Evolutionary conservation across 164 flowering plant species (phyloP).

Genomic region (Annona cherimola): DNA sequence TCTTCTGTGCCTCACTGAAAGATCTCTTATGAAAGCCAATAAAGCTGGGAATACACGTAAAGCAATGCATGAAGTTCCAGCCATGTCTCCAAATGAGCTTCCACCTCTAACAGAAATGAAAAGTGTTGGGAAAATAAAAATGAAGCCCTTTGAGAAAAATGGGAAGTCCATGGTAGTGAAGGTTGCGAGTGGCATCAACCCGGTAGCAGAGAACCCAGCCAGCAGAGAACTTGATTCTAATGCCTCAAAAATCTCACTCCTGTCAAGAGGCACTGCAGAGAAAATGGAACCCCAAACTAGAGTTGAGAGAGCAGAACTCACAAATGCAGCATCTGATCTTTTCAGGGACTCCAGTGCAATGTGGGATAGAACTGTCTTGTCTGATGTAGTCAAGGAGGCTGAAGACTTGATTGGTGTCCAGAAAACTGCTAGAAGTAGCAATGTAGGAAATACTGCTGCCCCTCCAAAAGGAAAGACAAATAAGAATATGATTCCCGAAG

Average conservation of each 20-base stretch:
- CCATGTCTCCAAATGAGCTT: constrained; percentile 14
- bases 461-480: constrained; percentile 22
- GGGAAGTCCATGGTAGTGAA: constrained; percentile 17
- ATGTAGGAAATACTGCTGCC: not conserved
- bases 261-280: not conserved
- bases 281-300: constrained; percentile 4
- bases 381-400: constrained; percentile 20
- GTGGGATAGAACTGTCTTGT: constrained; percentile 16
- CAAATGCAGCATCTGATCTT: constrained; percentile 14
- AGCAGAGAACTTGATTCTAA: constrained; percentile 24
- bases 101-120: constrained; percentile 13
- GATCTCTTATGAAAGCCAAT: constrained; percentile 9
- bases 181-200: constrained; percentile 15
- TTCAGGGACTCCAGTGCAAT: constrained; percentile 12
- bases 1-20: constrained; percentile 33
- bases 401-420: constrained; percentile 14
- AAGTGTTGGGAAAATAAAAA: constrained; percentile 27
- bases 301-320: constrained; percentile 18
- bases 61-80: constrained; percentile 10
- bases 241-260: constrained; percentile 13
- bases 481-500: constrained; percentile 17
- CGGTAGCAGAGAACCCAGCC: constrained; percentile 17
- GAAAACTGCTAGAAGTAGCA: not conserved
- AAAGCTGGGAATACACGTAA: constrained; percentile 11
- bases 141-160: constrained; percentile 19